Evolutionary conservation across 208 protist genomes (phyloP).

Genomic region (Leishmania tropica): DNA sequence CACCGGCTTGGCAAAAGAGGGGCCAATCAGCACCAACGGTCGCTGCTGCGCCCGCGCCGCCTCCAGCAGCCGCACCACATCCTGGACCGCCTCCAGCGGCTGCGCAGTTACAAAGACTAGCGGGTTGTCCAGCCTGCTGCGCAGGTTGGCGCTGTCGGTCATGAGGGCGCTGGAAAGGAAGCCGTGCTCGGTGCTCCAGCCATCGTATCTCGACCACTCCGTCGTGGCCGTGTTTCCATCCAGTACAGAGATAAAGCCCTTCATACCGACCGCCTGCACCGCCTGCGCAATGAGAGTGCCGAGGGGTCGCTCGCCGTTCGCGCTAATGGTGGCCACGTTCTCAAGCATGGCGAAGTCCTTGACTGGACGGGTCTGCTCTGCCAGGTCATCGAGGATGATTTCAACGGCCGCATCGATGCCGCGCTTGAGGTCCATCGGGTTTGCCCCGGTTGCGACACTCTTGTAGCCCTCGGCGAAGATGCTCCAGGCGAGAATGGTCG

Average conservation of each 20-base stretch:
- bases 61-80: slow-evolving; percentile 80
- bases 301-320: slow-evolving; percentile 98
- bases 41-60: slow-evolving; percentile 42
- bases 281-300: slow-evolving; percentile 97
- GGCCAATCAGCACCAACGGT: slow-evolving; percentile 78
- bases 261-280: slow-evolving; percentile 98
- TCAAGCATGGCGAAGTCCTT: slow-evolving; percentile 91
- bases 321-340: slow-evolving; percentile 99
- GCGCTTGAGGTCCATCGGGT: slow-evolving; percentile 99
- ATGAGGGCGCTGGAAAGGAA: slow-evolving; percentile 99
- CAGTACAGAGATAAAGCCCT: slow-evolving; percentile 99
- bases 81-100: slow-evolving; percentile 54
- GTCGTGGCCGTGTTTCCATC: slow-evolving; percentile 97
- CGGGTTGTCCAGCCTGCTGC: slow-evolving; percentile 95
- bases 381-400: slow-evolving; percentile 89
- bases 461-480: slow-evolving; percentile 99
- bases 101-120: slow-evolving; percentile 91
- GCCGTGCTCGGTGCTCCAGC: slow-evolving; percentile 98
- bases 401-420: slow-evolving; percentile 98
- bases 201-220: slow-evolving; percentile 97
- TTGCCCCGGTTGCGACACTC: slow-evolving; percentile 98
- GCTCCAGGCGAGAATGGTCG: slow-evolving; percentile 98
- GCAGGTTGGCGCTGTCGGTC: slow-evolving; percentile 91
- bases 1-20: slow-evolving; percentile 70
- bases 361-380: slow-evolving; percentile 94